These are phyloP conservation scores for Cladosporium austrohemisphaericum DNA, from an alignment of 2,329 filamentous ascomycete species.

Conservation along the genomic window DNA sequence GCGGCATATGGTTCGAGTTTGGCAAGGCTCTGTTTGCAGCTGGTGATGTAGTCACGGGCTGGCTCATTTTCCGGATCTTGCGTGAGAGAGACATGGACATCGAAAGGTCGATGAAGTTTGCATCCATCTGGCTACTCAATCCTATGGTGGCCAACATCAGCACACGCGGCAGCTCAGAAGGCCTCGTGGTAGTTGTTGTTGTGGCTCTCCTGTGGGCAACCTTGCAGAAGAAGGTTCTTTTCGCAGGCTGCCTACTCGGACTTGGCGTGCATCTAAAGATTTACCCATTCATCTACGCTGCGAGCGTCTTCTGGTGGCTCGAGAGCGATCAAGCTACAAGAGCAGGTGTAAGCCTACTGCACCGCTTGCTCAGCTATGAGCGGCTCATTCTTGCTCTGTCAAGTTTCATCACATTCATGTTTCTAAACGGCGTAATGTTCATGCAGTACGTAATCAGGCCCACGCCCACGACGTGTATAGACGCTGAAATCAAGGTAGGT, in stretches of 20 bases:
- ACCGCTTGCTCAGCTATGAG: conserved; percentile 12
- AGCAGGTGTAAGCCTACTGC: neutral
- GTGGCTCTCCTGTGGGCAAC: conserved; percentile 81
- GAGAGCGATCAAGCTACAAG: conserved; percentile 49
- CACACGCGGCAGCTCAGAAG: conserved; percentile 90
- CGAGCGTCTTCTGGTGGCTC: conserved; percentile 77
- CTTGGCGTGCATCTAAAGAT: conserved; percentile 96
- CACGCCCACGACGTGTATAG: neutral
- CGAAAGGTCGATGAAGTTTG: conserved; percentile 65
- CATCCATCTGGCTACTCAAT: conserved; percentile 89
- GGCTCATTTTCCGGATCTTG: conserved; percentile 63
- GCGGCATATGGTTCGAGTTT: conserved; percentile 66
- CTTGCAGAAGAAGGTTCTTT: conserved; percentile 54
- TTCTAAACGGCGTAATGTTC: conserved; percentile 77
- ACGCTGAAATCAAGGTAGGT: conserved; percentile 45
- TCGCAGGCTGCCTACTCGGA: conserved; percentile 75
- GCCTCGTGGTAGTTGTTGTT: conserved; percentile 79
- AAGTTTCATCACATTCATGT: conserved; percentile 69
- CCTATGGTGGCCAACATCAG: conserved; percentile 98
- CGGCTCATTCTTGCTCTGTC: conserved; percentile 58
- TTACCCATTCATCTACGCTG: conserved; percentile 94
- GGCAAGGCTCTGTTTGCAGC: conserved; percentile 84
- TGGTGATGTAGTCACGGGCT: conserved; percentile 81
- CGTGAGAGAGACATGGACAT: conserved; percentile 41
- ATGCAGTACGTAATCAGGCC: conserved; percentile 52